Evolutionary conservation across 2,329 filamentous ascomycete genomes (phyloP).

Genomic region (Penicillium sp.): DNA sequence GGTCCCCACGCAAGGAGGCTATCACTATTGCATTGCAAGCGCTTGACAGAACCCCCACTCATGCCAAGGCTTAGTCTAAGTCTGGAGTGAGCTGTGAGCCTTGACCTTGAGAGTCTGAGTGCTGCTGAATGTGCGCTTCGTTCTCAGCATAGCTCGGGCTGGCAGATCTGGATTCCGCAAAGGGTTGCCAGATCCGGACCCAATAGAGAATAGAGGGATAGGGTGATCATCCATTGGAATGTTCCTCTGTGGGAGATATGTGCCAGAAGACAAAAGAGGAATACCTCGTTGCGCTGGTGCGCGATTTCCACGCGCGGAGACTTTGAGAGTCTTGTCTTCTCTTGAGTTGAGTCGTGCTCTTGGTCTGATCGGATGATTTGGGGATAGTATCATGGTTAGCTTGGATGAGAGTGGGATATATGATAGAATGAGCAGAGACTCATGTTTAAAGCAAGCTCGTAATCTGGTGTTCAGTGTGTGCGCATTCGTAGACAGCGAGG

Average conservation of each 20-base stretch:
- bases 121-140: not conserved
- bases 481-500: too few relatives aligned
- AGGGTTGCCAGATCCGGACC: conserved; percentile 2
- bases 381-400: too few relatives aligned
- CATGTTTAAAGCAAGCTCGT: too few relatives aligned
- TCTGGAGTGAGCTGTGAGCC: too few relatives aligned
- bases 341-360: too few relatives aligned
- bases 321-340: too few relatives aligned
- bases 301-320: conserved; percentile 8
- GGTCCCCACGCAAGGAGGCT: not conserved
- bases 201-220: not conserved
- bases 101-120: too few relatives aligned
- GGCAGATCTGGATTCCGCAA: not conserved
- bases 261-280: not conserved
- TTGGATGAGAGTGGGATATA: too few relatives aligned
- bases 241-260: not conserved
- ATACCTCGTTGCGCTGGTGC: not conserved
- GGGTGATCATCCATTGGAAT: conserved; percentile 8
- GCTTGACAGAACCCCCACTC: not conserved
- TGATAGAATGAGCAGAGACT: too few relatives aligned
- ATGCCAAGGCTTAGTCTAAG: not conserved
- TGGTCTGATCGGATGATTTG: too few relatives aligned
- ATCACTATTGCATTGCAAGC: not conserved
- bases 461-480: too few relatives aligned
- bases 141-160: not conserved